Evolutionary conservation across 2,329 filamentous ascomycete genomes (phyloP).

Genomic region (Sporothrix inflata): DNA sequence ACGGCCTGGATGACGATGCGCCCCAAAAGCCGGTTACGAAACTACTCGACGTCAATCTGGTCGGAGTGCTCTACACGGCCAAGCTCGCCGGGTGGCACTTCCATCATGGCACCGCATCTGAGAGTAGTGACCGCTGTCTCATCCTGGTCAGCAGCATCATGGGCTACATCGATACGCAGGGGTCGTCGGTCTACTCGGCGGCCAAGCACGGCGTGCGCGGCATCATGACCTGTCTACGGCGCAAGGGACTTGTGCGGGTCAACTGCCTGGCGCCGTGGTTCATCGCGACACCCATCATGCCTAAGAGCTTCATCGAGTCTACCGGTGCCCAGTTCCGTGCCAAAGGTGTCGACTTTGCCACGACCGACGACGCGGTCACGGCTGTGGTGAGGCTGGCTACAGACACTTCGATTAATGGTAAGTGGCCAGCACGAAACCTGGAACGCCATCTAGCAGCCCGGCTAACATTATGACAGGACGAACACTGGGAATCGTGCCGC

Average conservation of each 20-base stretch:
- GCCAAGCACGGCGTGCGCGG: background rate
- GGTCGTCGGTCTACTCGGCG: background rate
- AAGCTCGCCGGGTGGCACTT: background rate
- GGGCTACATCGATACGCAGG: background rate
- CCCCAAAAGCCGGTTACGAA: background rate
- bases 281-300: background rate
- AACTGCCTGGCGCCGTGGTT: slow-evolving; percentile 4
- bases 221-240: background rate
- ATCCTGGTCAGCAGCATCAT: slow-evolving; percentile 3
- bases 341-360: background rate
- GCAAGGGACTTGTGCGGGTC: background rate
- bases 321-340: background rate
- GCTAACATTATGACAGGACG: background rate
- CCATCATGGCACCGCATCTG: background rate
- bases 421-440: no score
- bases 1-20: background rate
- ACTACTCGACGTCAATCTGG: background rate
- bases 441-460: no score
- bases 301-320: background rate
- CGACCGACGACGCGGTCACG: background rate
- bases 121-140: background rate
- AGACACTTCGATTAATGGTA: background rate
- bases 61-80: background rate
- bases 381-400: background rate
- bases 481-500: background rate